Conservation (phyloP, 2,329 filamentous ascomycete genomes). For the Calonectria multiphialidica region DNA sequence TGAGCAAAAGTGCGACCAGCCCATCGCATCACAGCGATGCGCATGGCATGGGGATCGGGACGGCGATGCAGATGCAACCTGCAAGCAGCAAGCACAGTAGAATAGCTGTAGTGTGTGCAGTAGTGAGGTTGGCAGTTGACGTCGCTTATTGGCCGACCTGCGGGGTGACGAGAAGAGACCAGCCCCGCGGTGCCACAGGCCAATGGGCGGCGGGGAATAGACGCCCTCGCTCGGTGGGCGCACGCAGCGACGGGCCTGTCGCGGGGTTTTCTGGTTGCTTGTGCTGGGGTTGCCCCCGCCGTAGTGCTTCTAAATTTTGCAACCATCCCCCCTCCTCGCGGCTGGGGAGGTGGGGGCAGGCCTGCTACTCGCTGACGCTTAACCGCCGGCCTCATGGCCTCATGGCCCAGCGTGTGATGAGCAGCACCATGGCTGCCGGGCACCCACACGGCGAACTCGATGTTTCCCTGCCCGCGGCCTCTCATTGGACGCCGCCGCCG, state of each 20-base stretch:
- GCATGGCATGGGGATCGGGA: conserved; percentile 16
- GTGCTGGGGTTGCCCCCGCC: conserved; percentile 15
- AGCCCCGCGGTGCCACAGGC: conserved; percentile 37
- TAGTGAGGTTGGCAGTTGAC: neutral
- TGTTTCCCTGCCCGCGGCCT: conserved; percentile 33
- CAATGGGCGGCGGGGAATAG: conserved; percentile 40
- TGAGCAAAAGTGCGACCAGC: conserved; percentile 4
- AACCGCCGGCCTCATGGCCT: conserved; percentile 40
- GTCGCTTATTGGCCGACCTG: conserved; percentile 37
- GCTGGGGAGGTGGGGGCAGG: neutral
- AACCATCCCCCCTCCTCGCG: conserved; percentile 12
- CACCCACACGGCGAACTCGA: conserved; percentile 32
- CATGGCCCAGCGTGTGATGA: conserved; percentile 37
- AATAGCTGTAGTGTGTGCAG: conserved; percentile 14
- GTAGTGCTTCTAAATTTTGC: conserved; percentile 37
- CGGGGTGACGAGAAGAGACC: conserved; percentile 37
- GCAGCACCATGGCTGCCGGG: conserved; percentile 31
- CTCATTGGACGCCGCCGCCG: conserved; percentile 31
- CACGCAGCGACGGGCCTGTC: conserved; percentile 10
- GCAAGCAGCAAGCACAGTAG: conserved; percentile 6
- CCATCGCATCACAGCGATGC: conserved; percentile 15
- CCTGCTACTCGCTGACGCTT: conserved; percentile 31
- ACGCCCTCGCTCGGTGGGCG: conserved; percentile 34
- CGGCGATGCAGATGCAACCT: neutral
- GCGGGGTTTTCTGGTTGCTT: conserved; percentile 2